Percentiles rank a stretch among this genome's conserved stretches.
Conservation (phyloP, 2,329 filamentous ascomycete species). For the Neonectria ditissima region DNA sequence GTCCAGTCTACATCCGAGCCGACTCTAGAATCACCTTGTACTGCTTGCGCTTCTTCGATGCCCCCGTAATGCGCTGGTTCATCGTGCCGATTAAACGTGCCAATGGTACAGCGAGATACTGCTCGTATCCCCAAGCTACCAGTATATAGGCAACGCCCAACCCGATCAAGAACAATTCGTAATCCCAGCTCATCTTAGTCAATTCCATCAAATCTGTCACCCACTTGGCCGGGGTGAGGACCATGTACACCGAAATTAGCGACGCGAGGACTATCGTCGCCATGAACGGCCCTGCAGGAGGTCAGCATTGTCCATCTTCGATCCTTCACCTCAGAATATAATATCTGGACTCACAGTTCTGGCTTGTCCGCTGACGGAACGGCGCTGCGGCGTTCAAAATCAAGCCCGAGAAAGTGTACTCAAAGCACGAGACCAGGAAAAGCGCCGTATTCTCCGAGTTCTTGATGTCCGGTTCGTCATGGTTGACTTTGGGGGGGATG, state of each 20-base stretch:
- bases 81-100: slow-evolving; percentile 74
- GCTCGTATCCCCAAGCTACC: slow-evolving; percentile 78
- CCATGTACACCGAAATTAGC: slow-evolving; percentile 80
- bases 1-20: slow-evolving; percentile 36
- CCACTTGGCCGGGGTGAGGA: slow-evolving; percentile 78
- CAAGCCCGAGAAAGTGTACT: slow-evolving; percentile 92
- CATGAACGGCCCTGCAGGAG: slow-evolving; percentile 79
- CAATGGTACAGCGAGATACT: slow-evolving; percentile 74
- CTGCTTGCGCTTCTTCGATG: slow-evolving; percentile 82
- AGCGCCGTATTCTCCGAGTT: slow-evolving; percentile 95
- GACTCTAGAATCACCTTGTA: slow-evolving; percentile 85
- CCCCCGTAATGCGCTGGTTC: slow-evolving; percentile 68
- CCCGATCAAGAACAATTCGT: slow-evolving; percentile 77
- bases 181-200: slow-evolving; percentile 78
- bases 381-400: slow-evolving; percentile 92
- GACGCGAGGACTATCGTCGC: slow-evolving; percentile 78
- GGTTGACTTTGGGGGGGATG: slow-evolving; percentile 80
- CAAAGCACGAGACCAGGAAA: slow-evolving; percentile 91
- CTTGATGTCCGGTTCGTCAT: slow-evolving; percentile 83
- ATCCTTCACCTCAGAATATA: not conserved
- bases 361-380: slow-evolving; percentile 82
- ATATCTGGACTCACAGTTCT: slow-evolving; percentile 74
- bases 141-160: slow-evolving; percentile 78
- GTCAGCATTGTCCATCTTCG: slow-evolving; percentile 10
- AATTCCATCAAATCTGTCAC: slow-evolving; percentile 85